Conservation (phyloP, 768 basidiomycete species). For the Porphyrellus cyaneotinctus region DNA sequence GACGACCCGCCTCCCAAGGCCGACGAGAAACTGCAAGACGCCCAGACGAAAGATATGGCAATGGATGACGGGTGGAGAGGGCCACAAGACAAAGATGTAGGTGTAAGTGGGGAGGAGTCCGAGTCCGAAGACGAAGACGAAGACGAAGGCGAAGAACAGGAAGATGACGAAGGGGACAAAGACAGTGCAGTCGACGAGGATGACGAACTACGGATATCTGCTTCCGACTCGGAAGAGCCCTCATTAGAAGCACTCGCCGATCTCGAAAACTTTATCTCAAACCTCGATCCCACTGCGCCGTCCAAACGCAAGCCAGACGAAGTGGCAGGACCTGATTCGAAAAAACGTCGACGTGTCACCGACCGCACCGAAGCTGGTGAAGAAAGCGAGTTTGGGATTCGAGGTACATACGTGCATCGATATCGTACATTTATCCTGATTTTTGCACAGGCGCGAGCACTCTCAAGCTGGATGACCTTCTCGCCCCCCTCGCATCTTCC, state of each 20-base stretch:
- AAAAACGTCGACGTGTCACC: constrained; percentile 56
- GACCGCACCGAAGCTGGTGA: constrained; percentile 76
- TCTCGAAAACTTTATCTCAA: constrained; percentile 68
- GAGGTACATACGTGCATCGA: constrained; percentile 34
- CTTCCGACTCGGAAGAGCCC: constrained; percentile 44
- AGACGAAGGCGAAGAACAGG: constrained; percentile 33
- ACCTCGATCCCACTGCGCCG: constrained; percentile 49
- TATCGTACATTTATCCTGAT: neutral
- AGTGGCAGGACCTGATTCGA: constrained; percentile 25
- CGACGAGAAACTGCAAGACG: neutral
- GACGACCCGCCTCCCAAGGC: constrained; percentile 12
- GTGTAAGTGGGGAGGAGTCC: constrained; percentile 36
- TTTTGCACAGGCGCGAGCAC: constrained; percentile 34
- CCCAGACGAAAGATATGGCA: constrained; percentile 54
- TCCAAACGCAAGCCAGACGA: constrained; percentile 52
- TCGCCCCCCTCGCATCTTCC: constrained; percentile 64
- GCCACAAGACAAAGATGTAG: constrained; percentile 22
- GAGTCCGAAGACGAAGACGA: constrained; percentile 35
- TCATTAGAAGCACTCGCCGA: constrained; percentile 61
- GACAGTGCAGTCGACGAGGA: constrained; percentile 28
- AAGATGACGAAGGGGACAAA: constrained; percentile 30
- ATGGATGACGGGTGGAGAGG: constrained; percentile 33
- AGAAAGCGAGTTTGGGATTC: constrained; percentile 76
- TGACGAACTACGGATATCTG: constrained; percentile 45
- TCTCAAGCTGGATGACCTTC: constrained; percentile 68